These are phyloP conservation scores for Teratosphaeria nubilosa DNA, from an alignment of 2,329 filamentous ascomycete species.

Conservation along the genomic window DNA sequence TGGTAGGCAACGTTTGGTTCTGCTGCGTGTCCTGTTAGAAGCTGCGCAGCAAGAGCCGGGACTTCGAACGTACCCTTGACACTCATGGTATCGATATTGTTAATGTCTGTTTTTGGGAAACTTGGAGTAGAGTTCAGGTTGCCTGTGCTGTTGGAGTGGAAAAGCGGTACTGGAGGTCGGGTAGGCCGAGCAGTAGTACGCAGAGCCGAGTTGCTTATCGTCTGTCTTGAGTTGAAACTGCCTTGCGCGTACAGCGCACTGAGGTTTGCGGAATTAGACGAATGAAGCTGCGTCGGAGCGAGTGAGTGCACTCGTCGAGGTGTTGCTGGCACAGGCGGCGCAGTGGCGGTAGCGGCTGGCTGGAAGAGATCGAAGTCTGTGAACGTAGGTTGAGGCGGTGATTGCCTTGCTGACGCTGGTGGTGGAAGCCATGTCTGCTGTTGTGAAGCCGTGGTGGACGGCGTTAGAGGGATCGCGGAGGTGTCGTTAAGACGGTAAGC, in stretches of 20 bases:
- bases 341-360: conserved; percentile 31
- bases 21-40: conserved; percentile 23
- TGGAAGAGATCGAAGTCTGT: conserved; percentile 70
- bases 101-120: conserved; percentile 24
- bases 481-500: conserved; percentile 22
- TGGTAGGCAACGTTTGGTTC: conserved; percentile 38
- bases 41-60: conserved; percentile 14
- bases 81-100: conserved; percentile 41
- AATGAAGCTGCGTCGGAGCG: conserved; percentile 45
- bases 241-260: conserved; percentile 57
- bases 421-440: conserved; percentile 67
- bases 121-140: conserved; percentile 12
- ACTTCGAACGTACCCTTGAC: conserved; percentile 39
- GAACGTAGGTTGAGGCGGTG: conserved; percentile 40
- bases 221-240: conserved; percentile 28
- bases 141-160: conserved; percentile 40
- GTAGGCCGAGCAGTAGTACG: conserved; percentile 10
- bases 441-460: conserved; percentile 73
- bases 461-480: conserved; percentile 55
- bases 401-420: conserved; percentile 42
- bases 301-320: conserved; percentile 41
- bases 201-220: conserved; percentile 12
- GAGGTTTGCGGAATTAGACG: conserved; percentile 41
- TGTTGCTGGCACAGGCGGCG: conserved; percentile 28
- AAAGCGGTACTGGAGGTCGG: conserved; percentile 62